Conservation (phyloP, 768 basidiomycete species). For the Inosperma sp. region DNA sequence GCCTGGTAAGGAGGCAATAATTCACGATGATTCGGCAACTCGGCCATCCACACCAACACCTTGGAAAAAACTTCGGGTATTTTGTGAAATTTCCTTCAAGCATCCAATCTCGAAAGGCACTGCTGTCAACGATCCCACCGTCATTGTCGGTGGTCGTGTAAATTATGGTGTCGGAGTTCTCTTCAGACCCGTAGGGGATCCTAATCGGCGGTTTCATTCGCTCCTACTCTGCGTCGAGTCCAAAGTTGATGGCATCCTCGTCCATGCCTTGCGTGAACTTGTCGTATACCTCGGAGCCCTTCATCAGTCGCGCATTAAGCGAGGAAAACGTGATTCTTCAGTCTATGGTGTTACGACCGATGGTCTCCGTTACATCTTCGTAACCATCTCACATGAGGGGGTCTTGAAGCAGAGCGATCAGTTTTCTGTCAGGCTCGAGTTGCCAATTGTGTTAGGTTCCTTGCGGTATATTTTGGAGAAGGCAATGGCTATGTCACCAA, state of each 20-base stretch:
- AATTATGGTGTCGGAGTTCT: neutral
- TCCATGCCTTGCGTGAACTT: conserved; percentile 7
- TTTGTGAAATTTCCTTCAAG: neutral
- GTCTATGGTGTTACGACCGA: conserved; percentile 16
- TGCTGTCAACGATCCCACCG: neutral
- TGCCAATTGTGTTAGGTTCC: neutral
- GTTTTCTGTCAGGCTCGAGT: neutral
- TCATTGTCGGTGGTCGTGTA: neutral
- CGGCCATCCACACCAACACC: neutral
- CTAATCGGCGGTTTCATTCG: neutral
- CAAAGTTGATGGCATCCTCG: neutral
- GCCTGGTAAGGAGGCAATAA: no score
- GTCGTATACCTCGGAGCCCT: conserved; percentile 14
- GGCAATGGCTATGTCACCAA: neutral
- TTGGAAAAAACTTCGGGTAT: neutral
- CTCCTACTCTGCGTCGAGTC: neutral
- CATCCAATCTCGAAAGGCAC: no score
- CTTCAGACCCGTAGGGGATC: neutral
- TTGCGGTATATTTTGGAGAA: neutral
- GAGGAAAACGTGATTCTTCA: conserved; percentile 13
- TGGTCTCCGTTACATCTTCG: conserved; percentile 10
- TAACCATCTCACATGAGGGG: conserved; percentile 6
- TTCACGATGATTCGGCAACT: neutral
- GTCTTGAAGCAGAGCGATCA: conserved; percentile 2
- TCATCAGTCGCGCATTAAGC: conserved; percentile 15